Base-by-base conservation (phyloP, 2,329 filamentous ascomycete genomes). In the Colletotrichum karsti region DNA sequence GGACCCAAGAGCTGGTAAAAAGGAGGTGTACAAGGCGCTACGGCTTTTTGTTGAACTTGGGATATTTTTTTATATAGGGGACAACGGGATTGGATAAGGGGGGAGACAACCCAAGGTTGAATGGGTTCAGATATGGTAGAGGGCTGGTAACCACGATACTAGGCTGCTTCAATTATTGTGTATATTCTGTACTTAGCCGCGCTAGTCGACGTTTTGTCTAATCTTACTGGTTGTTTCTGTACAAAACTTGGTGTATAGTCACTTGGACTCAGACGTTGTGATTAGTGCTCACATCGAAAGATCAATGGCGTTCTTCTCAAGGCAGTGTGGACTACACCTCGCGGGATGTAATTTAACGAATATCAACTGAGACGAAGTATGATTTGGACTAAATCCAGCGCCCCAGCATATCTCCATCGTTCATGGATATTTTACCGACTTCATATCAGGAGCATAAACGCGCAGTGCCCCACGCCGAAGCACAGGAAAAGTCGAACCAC, bases 1-100 rank as follows among this genome's bases (percentile, higher is more conserved):
- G 91, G 91, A 6, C 91, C 91, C 1, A 71, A 76, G 41, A 77
- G 74, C 20, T 91, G 88, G 88, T 87, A 72, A 71, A 37, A 26
- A 39, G 28, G 50, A 3, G 15, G 20, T 22, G 30, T 15, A 22
- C 30, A 18, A n/a, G 57, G 63, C 58, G 63, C 12, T 51, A 50
- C 15, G 35, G 13, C 63, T 56, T 28, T 35, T 3, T 24, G 33
- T 5, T 24, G 18, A 10, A 53, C 33, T 39, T n/a, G 22, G 13
- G 5, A 7, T 15, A 24, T 13, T 48, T 37, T 46, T 37, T 35
- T 22, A 35, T 24, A 48, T 37, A 48, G 20, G 41, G 42, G 35
- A 58, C 13, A 41, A 20, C 18, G 39, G 33, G 13, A n/a, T 24
- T 50, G 41, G 20, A 41, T 56, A 41, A 28, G 10, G 20, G 18